Percentiles rank a stretch among this genome's conserved stretches.
phyloP scores from a whole-genome alignment of 2,329 filamentous ascomycete genomes.

The Amylocarpus encephaloides region DNA sequence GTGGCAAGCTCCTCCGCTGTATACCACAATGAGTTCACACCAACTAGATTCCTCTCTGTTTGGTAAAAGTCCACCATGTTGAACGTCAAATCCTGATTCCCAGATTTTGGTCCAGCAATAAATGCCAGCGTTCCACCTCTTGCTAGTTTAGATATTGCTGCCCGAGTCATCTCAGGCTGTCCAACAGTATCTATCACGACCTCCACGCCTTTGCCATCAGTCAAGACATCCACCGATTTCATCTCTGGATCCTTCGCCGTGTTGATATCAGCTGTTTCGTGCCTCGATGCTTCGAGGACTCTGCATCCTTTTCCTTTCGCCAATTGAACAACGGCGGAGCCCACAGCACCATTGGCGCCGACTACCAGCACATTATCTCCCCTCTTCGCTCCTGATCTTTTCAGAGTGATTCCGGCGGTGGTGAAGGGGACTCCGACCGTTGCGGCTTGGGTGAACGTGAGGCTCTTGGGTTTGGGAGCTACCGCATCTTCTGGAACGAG shows the following conservation, averaged over 20 bases:
- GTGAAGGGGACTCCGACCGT: constrained; percentile 24
- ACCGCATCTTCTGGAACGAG: constrained; percentile 19
- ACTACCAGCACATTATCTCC: constrained; percentile 21
- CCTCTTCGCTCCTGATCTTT: constrained; percentile 8
- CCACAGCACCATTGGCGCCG: constrained; percentile 24
- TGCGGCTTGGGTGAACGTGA: constrained; percentile 21
- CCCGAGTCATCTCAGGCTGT: constrained; percentile 16
- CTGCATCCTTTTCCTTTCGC: constrained; percentile 15
- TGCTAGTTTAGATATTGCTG: constrained; percentile 17
- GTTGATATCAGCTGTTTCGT: constrained; percentile 20
- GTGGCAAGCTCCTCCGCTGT: constrained; percentile 16
- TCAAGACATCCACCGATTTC: constrained; percentile 14
- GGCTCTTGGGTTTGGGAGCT: constrained; percentile 15
- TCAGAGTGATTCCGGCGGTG: constrained; percentile 17
- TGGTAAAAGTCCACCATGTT: constrained; percentile 27
- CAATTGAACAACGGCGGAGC: constrained; percentile 21
- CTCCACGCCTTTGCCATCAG: constrained; percentile 19
- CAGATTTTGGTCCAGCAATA: constrained; percentile 22
- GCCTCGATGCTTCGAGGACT: constrained; percentile 17
- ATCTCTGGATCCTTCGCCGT: constrained; percentile 21
- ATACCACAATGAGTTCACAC: constrained; percentile 23
- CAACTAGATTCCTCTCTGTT: constrained; percentile 18
- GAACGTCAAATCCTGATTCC: constrained; percentile 16
- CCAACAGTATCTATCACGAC: constrained; percentile 27
- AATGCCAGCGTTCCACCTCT: constrained; percentile 20